These are phyloP conservation scores for Diaporthe sp. DNA, from an alignment of 2,329 filamentous ascomycete genomes.

Conservation along the genomic window DNA sequence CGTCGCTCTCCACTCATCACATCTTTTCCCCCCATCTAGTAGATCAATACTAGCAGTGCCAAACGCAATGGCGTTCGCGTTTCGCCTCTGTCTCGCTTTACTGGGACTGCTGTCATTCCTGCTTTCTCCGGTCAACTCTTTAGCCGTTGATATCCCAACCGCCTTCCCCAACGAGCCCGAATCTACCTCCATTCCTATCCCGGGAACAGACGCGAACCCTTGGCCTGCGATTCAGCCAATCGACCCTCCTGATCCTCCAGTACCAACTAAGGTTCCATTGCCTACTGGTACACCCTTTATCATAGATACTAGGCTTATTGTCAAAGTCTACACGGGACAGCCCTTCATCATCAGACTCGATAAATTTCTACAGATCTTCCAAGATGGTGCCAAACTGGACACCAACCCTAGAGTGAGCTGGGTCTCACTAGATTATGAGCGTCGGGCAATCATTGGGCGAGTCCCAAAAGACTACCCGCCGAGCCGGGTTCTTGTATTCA, in stretches of 20 bases:
- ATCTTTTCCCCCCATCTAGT: neutral
- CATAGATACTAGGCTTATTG: neutral
- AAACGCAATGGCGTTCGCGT: neutral
- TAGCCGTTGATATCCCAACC: neutral
- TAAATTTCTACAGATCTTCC: neutral
- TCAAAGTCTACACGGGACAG: neutral
- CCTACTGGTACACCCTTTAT: neutral
- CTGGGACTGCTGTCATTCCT: neutral
- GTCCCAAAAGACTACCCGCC: too few relatives aligned
- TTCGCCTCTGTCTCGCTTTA: neutral
- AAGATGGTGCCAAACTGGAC: too few relatives aligned
- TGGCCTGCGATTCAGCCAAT: neutral
- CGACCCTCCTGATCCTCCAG: neutral
- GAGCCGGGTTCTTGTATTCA: too few relatives aligned
- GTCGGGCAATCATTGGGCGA: too few relatives aligned
- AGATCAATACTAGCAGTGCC: neutral
- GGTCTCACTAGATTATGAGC: too few relatives aligned
- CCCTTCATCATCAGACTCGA: neutral
- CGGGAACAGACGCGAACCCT: neutral
- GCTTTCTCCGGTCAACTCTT: neutral
- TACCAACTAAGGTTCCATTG: neutral
- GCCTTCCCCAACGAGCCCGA: neutral
- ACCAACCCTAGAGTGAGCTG: too few relatives aligned
- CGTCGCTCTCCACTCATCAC: neutral
- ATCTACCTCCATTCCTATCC: neutral